Base-by-base conservation (phyloP, 2,329 filamentous ascomycete species). In the Apiospora phragmitis region DNA sequence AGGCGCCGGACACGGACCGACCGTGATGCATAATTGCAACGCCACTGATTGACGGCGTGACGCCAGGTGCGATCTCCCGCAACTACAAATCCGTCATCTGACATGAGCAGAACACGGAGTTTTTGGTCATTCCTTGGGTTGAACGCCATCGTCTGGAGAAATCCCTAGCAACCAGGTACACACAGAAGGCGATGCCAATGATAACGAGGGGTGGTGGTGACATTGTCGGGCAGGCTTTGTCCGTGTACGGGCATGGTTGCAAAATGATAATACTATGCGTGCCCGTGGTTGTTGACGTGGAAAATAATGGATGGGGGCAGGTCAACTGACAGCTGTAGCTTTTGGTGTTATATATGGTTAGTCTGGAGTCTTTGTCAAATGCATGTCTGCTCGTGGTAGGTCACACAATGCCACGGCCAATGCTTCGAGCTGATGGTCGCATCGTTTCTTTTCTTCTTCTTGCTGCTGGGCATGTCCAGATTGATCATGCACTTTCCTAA, bases 1-100 rank as follows among this genome's bases (percentile, higher is more conserved):
- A n/a, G 32, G 55, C 55, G 55, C 55, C 32, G 55, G 32, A 62
- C 55, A 62, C 55, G 55, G 55, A 38, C 55, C 55, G 55, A 62
- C 55, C 55, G 55, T 62, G 55, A 62, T 62, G 32, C 55, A 62
- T 21, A 38, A 38, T 38, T 35, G 18, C 55, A 62, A 14, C 55
- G 32, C 55, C 55, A 62, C 11, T 1, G 9, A 38, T 8, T 18
- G 55, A 35, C 55, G 55, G 55, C 55, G 55, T 32, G 18, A 62
- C 55, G 55, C 55, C 55, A 62, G 55, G 55, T 38, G 55, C 55
- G 9, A 38, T n/a, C 32, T 62, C 32, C 32, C 9, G 29, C 21
- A 38, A 29, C 32, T n/a, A 38, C 21, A 29, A 12, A 18, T 62
- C 21, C 55, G 32, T 62, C 55, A 32, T 38, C 55, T 62, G 55